Base-by-base conservation (phyloP, 1,139 yeast genomes). In the Suhomyces taliae region DNA sequence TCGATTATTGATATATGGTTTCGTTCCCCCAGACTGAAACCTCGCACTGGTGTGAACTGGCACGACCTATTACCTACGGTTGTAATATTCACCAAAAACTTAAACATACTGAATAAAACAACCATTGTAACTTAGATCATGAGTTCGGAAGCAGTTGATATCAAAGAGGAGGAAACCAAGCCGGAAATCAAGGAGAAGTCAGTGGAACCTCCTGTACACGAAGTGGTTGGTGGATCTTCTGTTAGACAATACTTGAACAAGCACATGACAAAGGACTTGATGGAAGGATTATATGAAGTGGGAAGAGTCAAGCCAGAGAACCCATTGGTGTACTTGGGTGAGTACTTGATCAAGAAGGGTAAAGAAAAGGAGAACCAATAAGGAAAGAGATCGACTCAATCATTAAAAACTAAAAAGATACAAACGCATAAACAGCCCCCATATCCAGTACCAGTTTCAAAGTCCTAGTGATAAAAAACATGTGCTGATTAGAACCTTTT, bases 171-270 rank as follows among this genome's bases (percentile, higher is more conserved):
- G 45, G 42, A 24, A 35, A 36, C 41, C 29, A 41, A 39, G 45
- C 44, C 34, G 11, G 46, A 47, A 10, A 37, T 39, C 19, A 41
- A 39, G 37, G 47, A 41, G 34, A 43, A 40, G 39, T 27, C 43
- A 24, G 37, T 27, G 6, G 52, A 42, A 34, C 53, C 52, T 3
- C 77, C 75, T 2, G 63, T 71, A 14, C 74, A 77, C 36, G 86
- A 83, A 53, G 74, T 84, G 14, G 83, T 85, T 8, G 95, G 93
- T 12, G 97, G 97, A 0, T 87, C 96, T 0, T 83, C 89, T 1
- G 75, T 90, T 3, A 78, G 98, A 54, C 81, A 78, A 56, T 91
- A 90, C 75, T 72, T 91, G 51, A 89, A 90, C 61, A 73, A 81
- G 52, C 75, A 86, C 48, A 76, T 91, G 37, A 87, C 96, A 0